Evolutionary conservation across 257 asterid species (phyloP), one percentile per base, ranked within the genome.

Genomic region (Oldenlandia corymbosa): DNA sequence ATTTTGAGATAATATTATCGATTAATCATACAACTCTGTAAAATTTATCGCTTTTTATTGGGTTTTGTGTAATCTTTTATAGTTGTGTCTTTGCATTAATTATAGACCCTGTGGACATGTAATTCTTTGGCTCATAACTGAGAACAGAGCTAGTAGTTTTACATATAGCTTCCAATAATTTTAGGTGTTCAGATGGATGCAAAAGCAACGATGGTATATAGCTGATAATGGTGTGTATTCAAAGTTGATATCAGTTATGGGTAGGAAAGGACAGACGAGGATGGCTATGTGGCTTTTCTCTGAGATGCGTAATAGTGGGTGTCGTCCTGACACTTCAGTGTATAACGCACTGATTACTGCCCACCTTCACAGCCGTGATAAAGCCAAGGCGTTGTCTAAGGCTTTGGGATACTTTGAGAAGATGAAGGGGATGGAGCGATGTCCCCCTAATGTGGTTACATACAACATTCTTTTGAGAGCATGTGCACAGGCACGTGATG

Each of bases 211-310:
- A 69, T 92, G 98, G 97, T 92, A 92, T 60, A 67, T 92, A 62
- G 95, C 98, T 1, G 98, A 92, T 75, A 92, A 89, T 70, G 95
- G 97, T 31, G 95, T 92, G 55, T 92, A 92, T 75, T 92, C 97
- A 0, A 92, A 92, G 79, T 62, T 92, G 75, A 92, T 92, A 53
- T 92, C 98, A 1, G 88, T 92, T 32, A 92, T 92, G 98, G 98
- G 98, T 13, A 92, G 78, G 83, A 86, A 92, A 73, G 95, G 98
- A 67, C 95, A 92, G 59, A 88, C 87, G 1, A 78, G 98, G 13
- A 89, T 85, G 95, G 97, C 98, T 1, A 92, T 89, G 95, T 92
- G 98, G 98, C 95, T 92, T 68, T 92, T 92, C 78, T 85, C 95
- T 2, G 98, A 92, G 88, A 87, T 92, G 98, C 93, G 98, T 47